Evolutionary conservation across 2,329 filamentous ascomycete species (phyloP).

Genomic region (Pseudopithomyces maydicus): DNA sequence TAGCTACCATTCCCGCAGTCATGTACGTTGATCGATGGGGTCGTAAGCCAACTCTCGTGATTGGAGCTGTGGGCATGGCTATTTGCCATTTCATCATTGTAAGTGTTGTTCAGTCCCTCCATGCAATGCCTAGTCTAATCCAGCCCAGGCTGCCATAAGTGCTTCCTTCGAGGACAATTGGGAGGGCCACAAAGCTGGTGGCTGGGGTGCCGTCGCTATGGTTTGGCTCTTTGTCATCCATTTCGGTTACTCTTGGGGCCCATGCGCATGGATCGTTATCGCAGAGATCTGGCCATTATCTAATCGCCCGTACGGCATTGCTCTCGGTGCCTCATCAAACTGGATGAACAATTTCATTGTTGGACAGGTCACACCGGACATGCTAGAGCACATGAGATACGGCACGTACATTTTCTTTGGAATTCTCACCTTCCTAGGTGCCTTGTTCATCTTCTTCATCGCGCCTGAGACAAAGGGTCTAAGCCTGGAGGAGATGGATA

Average conservation of each 20-base stretch:
- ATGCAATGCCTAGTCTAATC: background rate
- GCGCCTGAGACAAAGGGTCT: constrained; percentile 60
- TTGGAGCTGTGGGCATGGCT: constrained; percentile 73
- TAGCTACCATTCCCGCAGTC: constrained; percentile 69
- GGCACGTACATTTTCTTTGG: constrained; percentile 76
- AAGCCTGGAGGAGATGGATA: constrained; percentile 63
- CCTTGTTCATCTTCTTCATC: constrained; percentile 56
- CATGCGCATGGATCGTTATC: constrained; percentile 74
- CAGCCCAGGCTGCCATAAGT: constrained; percentile 60
- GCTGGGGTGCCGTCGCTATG: constrained; percentile 71
- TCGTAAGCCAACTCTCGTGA: constrained; percentile 65
- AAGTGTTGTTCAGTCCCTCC: constrained; percentile 3
- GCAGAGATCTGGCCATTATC: constrained; percentile 76
- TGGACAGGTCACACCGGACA: constrained; percentile 71
- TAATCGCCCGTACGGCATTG: constrained; percentile 69
- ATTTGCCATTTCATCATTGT: constrained; percentile 72
- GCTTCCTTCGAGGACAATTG: constrained; percentile 67
- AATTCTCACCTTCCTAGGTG: constrained; percentile 65
- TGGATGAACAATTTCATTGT: constrained; percentile 63
- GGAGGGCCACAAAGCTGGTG: constrained; percentile 61
- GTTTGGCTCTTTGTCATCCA: constrained; percentile 76
- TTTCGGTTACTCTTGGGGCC: constrained; percentile 78
- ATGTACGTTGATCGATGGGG: constrained; percentile 69
- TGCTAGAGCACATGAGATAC: constrained; percentile 67
- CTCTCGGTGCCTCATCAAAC: constrained; percentile 62